Base-by-base conservation (phyloP, 306 rosid species). In the Coriaria nepalensis region DNA sequence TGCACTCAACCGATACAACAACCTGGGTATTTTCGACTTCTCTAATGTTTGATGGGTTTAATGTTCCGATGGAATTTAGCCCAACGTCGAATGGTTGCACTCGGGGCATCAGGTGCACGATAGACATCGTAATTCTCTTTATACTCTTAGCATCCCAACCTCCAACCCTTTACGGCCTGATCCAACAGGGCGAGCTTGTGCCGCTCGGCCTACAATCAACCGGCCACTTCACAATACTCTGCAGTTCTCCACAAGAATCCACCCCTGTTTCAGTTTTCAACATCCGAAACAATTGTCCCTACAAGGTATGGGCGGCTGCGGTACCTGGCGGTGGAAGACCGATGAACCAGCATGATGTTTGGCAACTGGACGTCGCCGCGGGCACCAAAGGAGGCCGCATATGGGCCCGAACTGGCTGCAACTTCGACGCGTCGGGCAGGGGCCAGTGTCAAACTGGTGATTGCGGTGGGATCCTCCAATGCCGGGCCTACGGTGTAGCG, bases 271-370 rank as follows among this genome's bases (percentile, higher is more conserved):
- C n/a, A n/a, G n/a, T n/a, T 40, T 60, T 67, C 48, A 11, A 50
- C 9, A 39, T 67, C 34, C 58, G 35, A 7, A 66, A 66, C 47
- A 36, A 59, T 6, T 66, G 66, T 41, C 14, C 52, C 11, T 59
- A 6, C 67, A 48, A 53, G 0, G 67, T 67, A 7, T 67, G 67
- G 72, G 72, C 67, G 0, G 71, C 65, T 5, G 65, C 71, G 9
- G 13, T 49, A 40, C 71, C 65, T 0, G 60, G 71, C 2, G 72
- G 72, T 5, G 72, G 72, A 36, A 40, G 51, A 6, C 56, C 9
- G 8, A 56, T 66, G 4, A 35, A 46, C 45, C 29, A 8, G 6
- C 29, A 46, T 33, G 45, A 54, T 11, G 35, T 38, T n/a, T 67
- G 72, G 72, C 9, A 34, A 6, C 20, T 67, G 13, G 37, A 67